These are phyloP conservation scores for Chimonanthus salicifolius DNA, from an alignment of 164 flowering plant genomes.

Conservation along the genomic window DNA sequence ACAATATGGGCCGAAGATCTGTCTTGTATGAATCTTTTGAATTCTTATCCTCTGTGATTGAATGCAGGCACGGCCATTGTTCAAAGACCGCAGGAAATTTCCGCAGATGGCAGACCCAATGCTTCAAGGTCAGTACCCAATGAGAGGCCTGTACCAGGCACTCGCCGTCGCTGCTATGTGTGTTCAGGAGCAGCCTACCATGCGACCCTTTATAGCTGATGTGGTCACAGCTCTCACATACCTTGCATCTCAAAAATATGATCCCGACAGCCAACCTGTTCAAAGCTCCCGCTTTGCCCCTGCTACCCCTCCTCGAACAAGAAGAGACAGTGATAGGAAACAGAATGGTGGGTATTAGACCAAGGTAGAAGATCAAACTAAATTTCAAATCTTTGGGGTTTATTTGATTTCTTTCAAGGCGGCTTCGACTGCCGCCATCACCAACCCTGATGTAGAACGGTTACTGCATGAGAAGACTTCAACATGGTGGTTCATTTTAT, in stretches of 20 bases:
- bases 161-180: conserved; percentile 95
- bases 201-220: conserved; percentile 83
- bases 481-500: background rate
- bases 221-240: conserved; percentile 81
- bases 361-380: conserved; percentile 14
- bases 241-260: conserved; percentile 61
- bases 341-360: conserved; percentile 15
- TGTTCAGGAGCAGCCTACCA: conserved; percentile 80
- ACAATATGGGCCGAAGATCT: background rate
- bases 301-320: conserved; percentile 38
- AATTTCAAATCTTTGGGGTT: background rate
- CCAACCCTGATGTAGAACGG: background rate
- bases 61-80: conserved; percentile 78
- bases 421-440: background rate
- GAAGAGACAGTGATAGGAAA: conserved; percentile 25
- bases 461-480: conserved; percentile 4
- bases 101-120: conserved; percentile 74
- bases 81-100: conserved; percentile 67
- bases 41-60: background rate
- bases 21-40: background rate
- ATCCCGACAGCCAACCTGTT: conserved; percentile 39
- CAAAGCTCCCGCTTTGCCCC: conserved; percentile 39
- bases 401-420: background rate
- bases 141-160: conserved; percentile 79
- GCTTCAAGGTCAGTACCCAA: conserved; percentile 73